phyloP scores from a whole-genome alignment of 139 green algal species.

The Choricystis sp. region DNA sequence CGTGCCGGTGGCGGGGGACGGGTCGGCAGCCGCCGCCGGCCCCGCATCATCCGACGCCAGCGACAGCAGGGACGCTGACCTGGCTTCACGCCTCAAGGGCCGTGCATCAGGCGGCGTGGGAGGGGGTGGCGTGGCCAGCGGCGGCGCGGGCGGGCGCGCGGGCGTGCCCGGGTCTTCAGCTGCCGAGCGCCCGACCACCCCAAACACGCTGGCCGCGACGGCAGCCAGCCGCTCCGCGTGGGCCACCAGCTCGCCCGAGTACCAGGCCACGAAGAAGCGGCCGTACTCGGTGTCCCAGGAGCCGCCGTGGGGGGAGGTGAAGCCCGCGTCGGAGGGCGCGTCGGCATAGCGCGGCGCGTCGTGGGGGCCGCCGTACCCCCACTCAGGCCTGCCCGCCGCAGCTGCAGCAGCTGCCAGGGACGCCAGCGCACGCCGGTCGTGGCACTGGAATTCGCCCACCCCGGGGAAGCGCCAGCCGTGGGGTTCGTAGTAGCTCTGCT shows the following conservation, averaged over 20 bases:
- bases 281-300: conserved; percentile 59
- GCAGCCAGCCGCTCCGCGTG: conserved; percentile 60
- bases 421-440: conserved; percentile 91
- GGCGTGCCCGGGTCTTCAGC: conserved; percentile 1
- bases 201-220: conserved; percentile 45
- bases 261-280: conserved; percentile 89
- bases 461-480: conserved; percentile 92
- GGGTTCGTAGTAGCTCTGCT: conserved; percentile 94
- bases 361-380: conserved; percentile 77
- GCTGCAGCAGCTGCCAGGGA: conserved; percentile 45
- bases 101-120: no score
- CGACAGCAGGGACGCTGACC: neutral
- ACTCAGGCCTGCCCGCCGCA: conserved; percentile 60
- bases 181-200: conserved; percentile 18
- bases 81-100: neutral
- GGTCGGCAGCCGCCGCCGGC: neutral
- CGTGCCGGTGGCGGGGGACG: neutral
- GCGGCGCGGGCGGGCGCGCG: no score
- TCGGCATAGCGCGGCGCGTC: conserved; percentile 89
- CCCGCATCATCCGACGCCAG: neutral
- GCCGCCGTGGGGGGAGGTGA: conserved; percentile 84
- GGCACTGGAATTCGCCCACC: conserved; percentile 98
- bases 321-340: conserved; percentile 69
- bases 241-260: conserved; percentile 59
- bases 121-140: no score